phyloP scores from a whole-genome alignment of 2,329 filamentous ascomycete species.

The Aspergillus chevalieri region DNA sequence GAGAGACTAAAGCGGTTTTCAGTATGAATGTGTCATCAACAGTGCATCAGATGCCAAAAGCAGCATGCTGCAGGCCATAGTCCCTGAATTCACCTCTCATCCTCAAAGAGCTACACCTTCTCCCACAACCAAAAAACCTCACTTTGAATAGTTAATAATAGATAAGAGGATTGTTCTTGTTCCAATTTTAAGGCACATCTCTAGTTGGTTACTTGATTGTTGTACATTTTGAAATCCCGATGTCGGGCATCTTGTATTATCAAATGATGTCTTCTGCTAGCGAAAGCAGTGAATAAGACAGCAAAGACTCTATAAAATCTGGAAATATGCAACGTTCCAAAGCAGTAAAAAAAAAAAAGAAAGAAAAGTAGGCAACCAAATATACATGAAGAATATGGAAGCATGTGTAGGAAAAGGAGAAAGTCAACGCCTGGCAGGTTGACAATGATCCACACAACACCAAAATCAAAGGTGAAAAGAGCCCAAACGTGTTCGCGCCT shows the following conservation, averaged over 20 bases:
- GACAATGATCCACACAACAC: neutral
- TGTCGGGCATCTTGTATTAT: too few species aligned
- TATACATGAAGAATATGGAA: constrained; percentile 1
- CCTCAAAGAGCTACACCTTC: too few species aligned
- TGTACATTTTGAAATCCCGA: neutral
- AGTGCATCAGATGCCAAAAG: too few species aligned
- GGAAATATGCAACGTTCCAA: neutral
- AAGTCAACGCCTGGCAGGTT: neutral
- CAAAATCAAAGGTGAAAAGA: constrained; percentile 1
- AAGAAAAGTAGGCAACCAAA: constrained; percentile 6
- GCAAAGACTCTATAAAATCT: too few species aligned
- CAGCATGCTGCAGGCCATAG: too few species aligned
- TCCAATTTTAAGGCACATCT: neutral
- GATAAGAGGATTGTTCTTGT: neutral
- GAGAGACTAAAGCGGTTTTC: too few species aligned
- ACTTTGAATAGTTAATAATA: neutral
- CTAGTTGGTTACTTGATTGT: neutral
- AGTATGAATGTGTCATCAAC: too few species aligned
- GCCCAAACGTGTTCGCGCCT: neutral
- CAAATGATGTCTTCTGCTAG: too few species aligned
- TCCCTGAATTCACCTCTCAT: too few species aligned
- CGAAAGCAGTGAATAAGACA: too few species aligned
- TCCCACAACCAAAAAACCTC: too few species aligned
- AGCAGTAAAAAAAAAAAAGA: neutral
- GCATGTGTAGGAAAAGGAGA: constrained; percentile 1